A percentile compares a stretch with the other conserved stretches of the same genome.
These are phyloP conservation scores for Xerocomellus dryophilus DNA, from an alignment of 768 basidiomycete genomes.

Conservation along the genomic window DNA sequence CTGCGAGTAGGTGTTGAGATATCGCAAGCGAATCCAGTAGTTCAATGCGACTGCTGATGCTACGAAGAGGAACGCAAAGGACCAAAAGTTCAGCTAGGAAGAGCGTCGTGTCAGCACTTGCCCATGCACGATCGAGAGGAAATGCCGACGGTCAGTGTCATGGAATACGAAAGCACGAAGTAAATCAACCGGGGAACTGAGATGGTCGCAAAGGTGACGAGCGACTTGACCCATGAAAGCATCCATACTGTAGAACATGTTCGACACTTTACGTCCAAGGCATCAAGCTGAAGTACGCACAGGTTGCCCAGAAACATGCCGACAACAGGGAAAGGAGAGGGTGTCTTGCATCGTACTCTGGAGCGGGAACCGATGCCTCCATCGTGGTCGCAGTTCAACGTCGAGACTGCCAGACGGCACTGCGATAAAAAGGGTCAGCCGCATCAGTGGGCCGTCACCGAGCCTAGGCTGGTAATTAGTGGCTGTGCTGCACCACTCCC, in stretches of 20 bases:
- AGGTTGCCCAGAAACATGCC: constrained; percentile 80
- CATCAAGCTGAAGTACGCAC: constrained; percentile 44
- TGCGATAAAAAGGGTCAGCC: not conserved
- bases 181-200: constrained; percentile 79
- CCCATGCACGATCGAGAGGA: not conserved
- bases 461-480: constrained; percentile 14
- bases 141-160: constrained; percentile 74
- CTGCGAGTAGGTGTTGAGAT: constrained; percentile 71
- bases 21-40: constrained; percentile 82
- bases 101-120: constrained; percentile 1
- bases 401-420: not conserved
- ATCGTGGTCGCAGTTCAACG: constrained; percentile 21
- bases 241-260: constrained; percentile 61
- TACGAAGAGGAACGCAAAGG: constrained; percentile 74
- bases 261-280: not conserved
- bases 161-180: constrained; percentile 76
- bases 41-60: constrained; percentile 65
- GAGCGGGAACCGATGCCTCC: constrained; percentile 19
- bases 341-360: constrained; percentile 46
- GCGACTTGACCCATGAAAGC: constrained; percentile 69
- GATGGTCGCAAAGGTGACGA: constrained; percentile 80
- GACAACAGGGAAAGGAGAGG: constrained; percentile 75
- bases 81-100: constrained; percentile 84
- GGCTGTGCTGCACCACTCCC: constrained; percentile 27
- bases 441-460: no score